Base-by-base conservation (phyloP, 1,284 basidiomycete genomes). In the Tilletia horrida region DNA sequence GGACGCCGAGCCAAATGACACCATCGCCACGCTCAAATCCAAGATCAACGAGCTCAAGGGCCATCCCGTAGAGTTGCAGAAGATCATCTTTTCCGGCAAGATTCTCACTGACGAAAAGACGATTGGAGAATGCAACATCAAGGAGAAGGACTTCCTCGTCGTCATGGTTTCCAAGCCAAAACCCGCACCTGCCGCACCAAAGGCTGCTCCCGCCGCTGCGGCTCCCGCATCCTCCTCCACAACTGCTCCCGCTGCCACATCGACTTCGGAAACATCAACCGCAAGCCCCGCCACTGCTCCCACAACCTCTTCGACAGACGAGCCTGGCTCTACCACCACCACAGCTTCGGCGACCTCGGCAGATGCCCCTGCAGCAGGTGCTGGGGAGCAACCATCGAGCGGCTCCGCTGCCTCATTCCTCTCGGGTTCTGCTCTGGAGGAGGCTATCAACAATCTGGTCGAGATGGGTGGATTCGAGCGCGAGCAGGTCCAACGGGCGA, bases 71-170 rank as follows among this genome's bases (percentile, higher is more conserved):
- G 87, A 87, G 45, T 82, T 83, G 65, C 93, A 97, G 85, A 99
- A 97, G 86, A 86, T 99, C 78, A 98, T 99, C 83, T 97, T 92
- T 84, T 89, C 93, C 62, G 95, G 95, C 70, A 96, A 97, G 85
- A 91, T 99, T 62, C 86, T 98, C 47, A 83, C 88, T 21, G 93
- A 99, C 83, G 88, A 89, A 69, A 93, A 93, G 85, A 90, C 90
- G 0, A 87, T 99, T 47, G 91, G 88, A 73, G 90, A 90, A 67
- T 91, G 90, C 81, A 89, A 90, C 69, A 91, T 98, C 85, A 95
- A 97, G 84, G 95, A 98, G 84, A 98, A 97, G 85, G 95, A 97
- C 65, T 99, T 99, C 85, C 85, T 98, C 69, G 96, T 99, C 21
- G 88, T 98, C 61, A 98, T 98, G 95, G 91, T 97, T 57, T 89